Percentiles rank a stretch among this genome's conserved stretches.
phyloP scores from a whole-genome alignment of 2,329 filamentous ascomycete species.

The Claviceps humidiphila region DNA sequence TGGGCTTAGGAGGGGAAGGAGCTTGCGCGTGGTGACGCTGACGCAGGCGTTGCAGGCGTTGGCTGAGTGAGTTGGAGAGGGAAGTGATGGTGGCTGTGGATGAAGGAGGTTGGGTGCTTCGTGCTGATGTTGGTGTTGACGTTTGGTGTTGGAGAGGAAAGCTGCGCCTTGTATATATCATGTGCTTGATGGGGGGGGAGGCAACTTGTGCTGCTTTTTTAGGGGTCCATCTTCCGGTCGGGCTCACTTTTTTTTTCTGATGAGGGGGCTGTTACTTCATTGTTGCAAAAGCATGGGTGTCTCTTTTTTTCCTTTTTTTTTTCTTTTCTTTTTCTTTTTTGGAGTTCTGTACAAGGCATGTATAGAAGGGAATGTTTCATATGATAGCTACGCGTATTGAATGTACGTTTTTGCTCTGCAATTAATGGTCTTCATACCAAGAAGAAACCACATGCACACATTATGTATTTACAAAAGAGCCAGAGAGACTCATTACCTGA shows the following conservation, averaged over 20 bases:
- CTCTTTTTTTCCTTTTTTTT: neutral
- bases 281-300: neutral
- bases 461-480: neutral
- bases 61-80: slow-evolving; percentile 17
- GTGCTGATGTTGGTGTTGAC: no score
- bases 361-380: neutral
- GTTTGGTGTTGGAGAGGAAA: no score
- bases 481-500: neutral
- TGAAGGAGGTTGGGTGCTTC: no score
- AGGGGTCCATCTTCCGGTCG: neutral
- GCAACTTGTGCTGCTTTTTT: neutral
- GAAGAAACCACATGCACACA: neutral
- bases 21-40: slow-evolving; percentile 42
- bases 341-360: neutral
- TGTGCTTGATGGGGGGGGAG: neutral
- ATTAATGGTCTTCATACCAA: no score
- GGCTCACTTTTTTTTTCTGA: neutral
- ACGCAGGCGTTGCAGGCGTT: slow-evolving; percentile 46
- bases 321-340: neutral
- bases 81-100: neutral
- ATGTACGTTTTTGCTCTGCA: neutral
- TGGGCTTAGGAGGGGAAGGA: slow-evolving; percentile 33
- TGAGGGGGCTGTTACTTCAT: neutral
- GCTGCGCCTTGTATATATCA: neutral
- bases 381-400: neutral